Evolutionary conservation across 306 rosid species (phyloP).

Genomic region (Calophaca sinica): DNA sequence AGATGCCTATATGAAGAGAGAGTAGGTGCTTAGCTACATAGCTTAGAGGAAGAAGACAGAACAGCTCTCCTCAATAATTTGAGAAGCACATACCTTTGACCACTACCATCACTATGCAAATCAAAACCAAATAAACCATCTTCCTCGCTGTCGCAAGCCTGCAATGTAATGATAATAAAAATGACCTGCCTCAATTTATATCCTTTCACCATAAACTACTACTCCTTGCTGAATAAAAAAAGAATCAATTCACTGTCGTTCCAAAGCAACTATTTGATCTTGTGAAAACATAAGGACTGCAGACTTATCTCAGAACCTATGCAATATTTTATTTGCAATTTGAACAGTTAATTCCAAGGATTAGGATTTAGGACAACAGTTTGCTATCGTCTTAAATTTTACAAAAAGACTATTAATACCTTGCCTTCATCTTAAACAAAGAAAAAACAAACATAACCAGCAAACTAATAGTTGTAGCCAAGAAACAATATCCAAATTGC

Average conservation of each 20-base stretch:
- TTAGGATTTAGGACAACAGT: background rate
- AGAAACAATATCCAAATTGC: conserved; percentile 24
- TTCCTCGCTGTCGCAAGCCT: conserved; percentile 81
- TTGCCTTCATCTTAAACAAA: conserved; percentile 25
- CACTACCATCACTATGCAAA: conserved; percentile 86
- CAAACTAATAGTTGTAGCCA: background rate
- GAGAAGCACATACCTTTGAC: conserved; percentile 66
- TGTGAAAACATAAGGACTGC: background rate
- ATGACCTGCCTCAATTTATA: conserved; percentile 1
- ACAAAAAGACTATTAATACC: conserved; percentile 20
- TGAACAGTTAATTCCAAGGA: conserved; percentile 16
- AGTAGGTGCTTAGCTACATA: conserved; percentile 26
- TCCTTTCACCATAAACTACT: conserved; percentile 2
- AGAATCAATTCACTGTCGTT: conserved; percentile 8
- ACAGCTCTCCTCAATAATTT: background rate
- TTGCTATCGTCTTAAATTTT: background rate
- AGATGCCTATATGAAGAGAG: conserved; percentile 70
- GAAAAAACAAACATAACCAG: conserved; percentile 26
- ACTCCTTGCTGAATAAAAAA: conserved; percentile 8
- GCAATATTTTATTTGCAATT: conserved; percentile 28
- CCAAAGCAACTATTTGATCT: conserved; percentile 23
- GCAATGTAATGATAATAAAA: conserved; percentile 44
- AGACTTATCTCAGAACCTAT: background rate
- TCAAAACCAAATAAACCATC: conserved; percentile 87
- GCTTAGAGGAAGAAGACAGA: conserved; percentile 34